A percentile compares a stretch with the other conserved stretches of the same genome.
Conservation (phyloP, 306 rosid species). For the Boehmeria nivea region DNA sequence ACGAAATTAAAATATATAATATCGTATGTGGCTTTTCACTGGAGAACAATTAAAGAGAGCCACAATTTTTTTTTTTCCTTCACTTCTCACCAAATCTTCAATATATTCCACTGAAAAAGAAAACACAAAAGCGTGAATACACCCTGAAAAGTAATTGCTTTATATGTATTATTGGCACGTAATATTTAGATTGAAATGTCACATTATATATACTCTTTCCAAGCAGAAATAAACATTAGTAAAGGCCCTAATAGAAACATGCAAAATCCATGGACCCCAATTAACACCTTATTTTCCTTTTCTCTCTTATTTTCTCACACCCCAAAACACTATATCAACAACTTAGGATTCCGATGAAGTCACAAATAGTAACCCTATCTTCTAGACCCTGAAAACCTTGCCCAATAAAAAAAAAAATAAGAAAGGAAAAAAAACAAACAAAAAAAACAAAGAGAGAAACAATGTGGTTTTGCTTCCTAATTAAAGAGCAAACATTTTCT, state of each 20-base stretch:
- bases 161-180: not conserved
- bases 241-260: conserved; percentile 17
- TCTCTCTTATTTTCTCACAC: conserved; percentile 10
- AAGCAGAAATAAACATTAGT: conserved; percentile 30
- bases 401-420: too few species aligned
- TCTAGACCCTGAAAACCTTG: too few species aligned
- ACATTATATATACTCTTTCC: not conserved
- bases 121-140: too few species aligned
- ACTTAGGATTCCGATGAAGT: conserved; percentile 50
- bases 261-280: conserved; percentile 15
- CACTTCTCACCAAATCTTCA: too few species aligned
- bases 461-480: conserved; percentile 33
- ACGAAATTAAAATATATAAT: too few species aligned
- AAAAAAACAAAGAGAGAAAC: not conserved
- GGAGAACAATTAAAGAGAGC: too few species aligned
- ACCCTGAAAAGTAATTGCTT: too few species aligned
- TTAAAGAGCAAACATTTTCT: not conserved
- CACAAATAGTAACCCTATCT: not conserved
- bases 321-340: conserved; percentile 31
- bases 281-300: not conserved
- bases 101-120: too few species aligned
- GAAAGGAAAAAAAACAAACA: not conserved
- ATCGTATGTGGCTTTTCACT: too few species aligned
- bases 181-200: not conserved
- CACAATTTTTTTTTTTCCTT: too few species aligned